These are phyloP conservation scores for Cornus florida DNA, from an alignment of 148 eudicot genomes.

Conservation along the genomic window DNA sequence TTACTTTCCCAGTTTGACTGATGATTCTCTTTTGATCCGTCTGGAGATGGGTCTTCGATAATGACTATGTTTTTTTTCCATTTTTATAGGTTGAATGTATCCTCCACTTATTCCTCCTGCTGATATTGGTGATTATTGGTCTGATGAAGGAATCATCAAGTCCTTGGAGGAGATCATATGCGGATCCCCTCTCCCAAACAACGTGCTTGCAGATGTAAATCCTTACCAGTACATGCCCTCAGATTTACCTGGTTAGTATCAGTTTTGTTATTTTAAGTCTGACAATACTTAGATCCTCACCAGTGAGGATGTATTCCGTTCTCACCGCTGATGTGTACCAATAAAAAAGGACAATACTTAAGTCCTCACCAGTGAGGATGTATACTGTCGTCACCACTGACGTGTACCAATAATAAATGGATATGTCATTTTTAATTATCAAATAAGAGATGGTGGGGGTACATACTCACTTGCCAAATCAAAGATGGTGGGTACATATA, in stretches of 20 bases:
- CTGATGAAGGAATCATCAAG: slow-evolving; percentile 32
- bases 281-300: too few species aligned
- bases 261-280: neutral
- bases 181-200: slow-evolving; percentile 30
- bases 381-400: too few species aligned
- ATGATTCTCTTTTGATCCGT: neutral
- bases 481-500: too few species aligned
- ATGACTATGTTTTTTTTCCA: neutral
- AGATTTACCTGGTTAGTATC: slow-evolving; percentile 51
- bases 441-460: too few species aligned
- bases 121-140: slow-evolving; percentile 33
- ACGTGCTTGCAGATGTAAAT: slow-evolving; percentile 37
- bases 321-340: too few species aligned
- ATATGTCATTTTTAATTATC: too few species aligned
- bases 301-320: too few species aligned
- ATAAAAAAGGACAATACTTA: too few species aligned
- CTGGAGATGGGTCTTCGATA: neutral
- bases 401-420: too few species aligned
- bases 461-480: too few species aligned
- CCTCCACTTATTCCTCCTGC: slow-evolving; percentile 18
- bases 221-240: slow-evolving; percentile 45
- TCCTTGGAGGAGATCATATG: slow-evolving; percentile 15
- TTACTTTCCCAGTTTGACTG: neutral
- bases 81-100: slow-evolving; percentile 25
- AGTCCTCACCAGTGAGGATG: too few species aligned